Evolutionary conservation across 495 filamentous ascomycete species (phyloP), one percentile per base, ranked within the genome.

Genomic region (Saxispiralis lemnorum): DNA sequence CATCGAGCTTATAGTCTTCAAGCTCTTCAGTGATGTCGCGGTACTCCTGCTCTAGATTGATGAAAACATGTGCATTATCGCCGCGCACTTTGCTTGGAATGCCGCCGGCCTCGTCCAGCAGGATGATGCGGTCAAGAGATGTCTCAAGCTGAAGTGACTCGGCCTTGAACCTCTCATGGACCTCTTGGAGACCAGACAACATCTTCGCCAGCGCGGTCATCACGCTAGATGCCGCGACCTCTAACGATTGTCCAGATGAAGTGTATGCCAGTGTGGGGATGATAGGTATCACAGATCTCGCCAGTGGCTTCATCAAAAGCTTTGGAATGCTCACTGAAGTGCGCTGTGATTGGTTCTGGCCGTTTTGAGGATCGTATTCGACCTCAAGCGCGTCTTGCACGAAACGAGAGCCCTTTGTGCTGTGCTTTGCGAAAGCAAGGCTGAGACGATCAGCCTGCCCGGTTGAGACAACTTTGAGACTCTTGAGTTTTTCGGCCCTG

Each of bases 1-100:
- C 15, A 24, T 28, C 28, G n/a, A 16, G 4, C 7, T 17, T 18
- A 39, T 49, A 51, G 13, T 43, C 45, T 12, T 53, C 48, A 9
- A 97, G 65, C 45, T 84, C 71, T 1, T 68, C 55, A 39, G 67
- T 61, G 28, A 93, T 79, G 24, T 69, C 66, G 2, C 68, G 60
- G 54, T 77, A 93, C 50, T 99, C 86, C 54, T 96, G 85, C 56
- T 93, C 81, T 52, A 99, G 70, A 52, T 99, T 99, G 58, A 99
- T 71, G 58, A 95, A 99, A 2, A 94, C 73, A 54, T 94, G 83
- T 12, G 81, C 76, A 7, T 72, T 70, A 33, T 80, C 71, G 0
- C 71, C 71, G 13, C 76, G 70, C 33, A 72, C 71, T 40, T 64
- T 68, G 0, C 79, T 69, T 1, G 89, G 92, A 39, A 89, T 86